These are phyloP conservation scores for Candida orba DNA, from an alignment of 805 yeast species.

Conservation along the genomic window DNA sequence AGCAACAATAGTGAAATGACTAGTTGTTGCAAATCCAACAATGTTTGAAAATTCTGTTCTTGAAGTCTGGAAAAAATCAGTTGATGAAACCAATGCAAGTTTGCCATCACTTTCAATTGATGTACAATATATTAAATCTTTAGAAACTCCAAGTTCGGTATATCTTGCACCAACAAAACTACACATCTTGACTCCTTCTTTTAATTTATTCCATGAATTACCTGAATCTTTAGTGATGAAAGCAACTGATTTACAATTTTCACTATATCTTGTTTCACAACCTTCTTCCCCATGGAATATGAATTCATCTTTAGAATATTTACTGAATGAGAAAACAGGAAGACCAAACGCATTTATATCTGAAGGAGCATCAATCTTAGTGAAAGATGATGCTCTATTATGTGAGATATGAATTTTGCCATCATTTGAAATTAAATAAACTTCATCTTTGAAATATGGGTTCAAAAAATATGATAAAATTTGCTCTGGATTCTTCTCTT, in stretches of 20 bases:
- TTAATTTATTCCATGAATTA: constrained; percentile 43
- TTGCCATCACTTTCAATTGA: constrained; percentile 26
- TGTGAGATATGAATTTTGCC: constrained; percentile 42
- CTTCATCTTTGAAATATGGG: constrained; percentile 46
- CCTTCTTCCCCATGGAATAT: constrained; percentile 61
- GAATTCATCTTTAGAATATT: constrained; percentile 41
- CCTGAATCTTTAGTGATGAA: constrained; percentile 66
- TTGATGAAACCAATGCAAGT: constrained; percentile 24
- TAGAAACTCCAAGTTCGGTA: constrained; percentile 33
- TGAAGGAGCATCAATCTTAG: constrained; percentile 33
- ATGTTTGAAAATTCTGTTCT: constrained; percentile 45
- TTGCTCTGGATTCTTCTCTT: constrained; percentile 23
- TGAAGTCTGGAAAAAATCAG: constrained; percentile 19
- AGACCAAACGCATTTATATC: constrained; percentile 41
- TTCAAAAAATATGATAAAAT: constrained; percentile 50
- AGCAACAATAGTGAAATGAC: constrained; percentile 70
- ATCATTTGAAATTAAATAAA: constrained; percentile 12
- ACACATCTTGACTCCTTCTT: constrained; percentile 50
- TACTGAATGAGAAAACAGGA: constrained; percentile 56
- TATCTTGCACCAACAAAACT: constrained; percentile 48
- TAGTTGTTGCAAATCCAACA: constrained; percentile 69
- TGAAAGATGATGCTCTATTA: constrained; percentile 50
- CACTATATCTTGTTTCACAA: constrained; percentile 31
- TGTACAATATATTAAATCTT: constrained; percentile 59
- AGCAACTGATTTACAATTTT: constrained; percentile 47